Evolutionary conservation across 129 eudicot genomes (phyloP).

Genomic region (Saposhnikovia divaricata): DNA sequence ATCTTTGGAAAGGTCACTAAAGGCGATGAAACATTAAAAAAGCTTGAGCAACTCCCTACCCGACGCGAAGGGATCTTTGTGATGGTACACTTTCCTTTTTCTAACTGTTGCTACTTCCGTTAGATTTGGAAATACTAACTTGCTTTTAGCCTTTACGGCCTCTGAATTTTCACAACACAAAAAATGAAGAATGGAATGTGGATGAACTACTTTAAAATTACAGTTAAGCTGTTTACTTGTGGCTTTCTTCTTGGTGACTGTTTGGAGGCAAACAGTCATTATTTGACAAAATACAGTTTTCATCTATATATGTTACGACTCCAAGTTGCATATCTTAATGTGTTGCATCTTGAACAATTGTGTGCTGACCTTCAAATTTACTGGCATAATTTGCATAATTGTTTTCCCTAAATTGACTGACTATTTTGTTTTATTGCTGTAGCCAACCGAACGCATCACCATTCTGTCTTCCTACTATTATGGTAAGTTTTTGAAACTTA

Average conservation of each 20-base stretch:
- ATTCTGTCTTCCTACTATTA: conserved; percentile 86
- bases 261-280: background rate
- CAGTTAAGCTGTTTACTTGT: background rate
- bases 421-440: conserved; percentile 16
- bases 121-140: background rate
- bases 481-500: conserved; percentile 45
- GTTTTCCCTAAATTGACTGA: background rate
- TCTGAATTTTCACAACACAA: background rate
- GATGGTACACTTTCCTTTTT: conserved; percentile 50
- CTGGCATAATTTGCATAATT: background rate
- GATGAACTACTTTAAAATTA: background rate
- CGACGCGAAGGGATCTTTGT: conserved; percentile 98
- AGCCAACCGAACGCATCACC: conserved; percentile 91
- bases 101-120: background rate
- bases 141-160: background rate
- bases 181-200: background rate
- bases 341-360: background rate
- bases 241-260: background rate
- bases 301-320: background rate
- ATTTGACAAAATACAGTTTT: background rate
- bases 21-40: conserved; percentile 89
- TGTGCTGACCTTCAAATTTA: background rate
- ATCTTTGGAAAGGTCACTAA: conserved; percentile 92
- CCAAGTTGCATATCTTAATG: background rate
- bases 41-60: conserved; percentile 95